Evolutionary conservation across 768 basidiomycete species (phyloP), one percentile per base, ranked within the genome.

Genomic region (Antrodiella citrinella): DNA sequence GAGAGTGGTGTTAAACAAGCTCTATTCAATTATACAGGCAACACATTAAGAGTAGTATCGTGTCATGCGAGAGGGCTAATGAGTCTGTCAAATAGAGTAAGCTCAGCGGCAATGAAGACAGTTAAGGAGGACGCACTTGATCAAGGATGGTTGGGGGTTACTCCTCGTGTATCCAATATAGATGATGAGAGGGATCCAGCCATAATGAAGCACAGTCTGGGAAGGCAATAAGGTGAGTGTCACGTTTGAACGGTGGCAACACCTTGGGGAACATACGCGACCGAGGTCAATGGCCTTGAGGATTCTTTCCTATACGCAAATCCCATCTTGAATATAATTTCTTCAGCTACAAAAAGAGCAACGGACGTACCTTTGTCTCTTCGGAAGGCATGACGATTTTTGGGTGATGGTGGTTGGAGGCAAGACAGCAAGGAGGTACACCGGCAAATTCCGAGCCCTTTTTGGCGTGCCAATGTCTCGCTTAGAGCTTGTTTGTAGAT

Each of bases 111-210:
- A 44, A 2, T 44, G 13, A 38, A 4, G 26, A 15, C 1, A 25
- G 22, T 46, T 35, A 48, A 26, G 38, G n/a, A 15, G 4, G n/a
- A 79, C 90, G 60, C 49, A 95, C 93, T 96, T 94, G 69, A 95
- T 95, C 62, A 97, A 72, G 35, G 91, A 92, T 18, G 94, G 94
- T 59, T 93, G 91, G 24, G 94, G 94, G 63, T 87, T 91, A 63
- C 91, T 93, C 58, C 86, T 75, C 48, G 86, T 89, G 72, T 89
- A 96, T 26, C 94, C 95, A 62, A 96, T 78, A 67, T 93, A 96
- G 61, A 98, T 94, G 62, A 98, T 91, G 64, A 94, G 71, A 25
- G 95, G 95, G 62, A 98, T 92, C 91, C 94, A 98, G 56, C 84
- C 86, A 59, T 93, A 96, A 69, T 96, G 92, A 48, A 96, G 64